Base-by-base conservation (phyloP, 331 rosid species). In the Arachis monticola region DNA sequence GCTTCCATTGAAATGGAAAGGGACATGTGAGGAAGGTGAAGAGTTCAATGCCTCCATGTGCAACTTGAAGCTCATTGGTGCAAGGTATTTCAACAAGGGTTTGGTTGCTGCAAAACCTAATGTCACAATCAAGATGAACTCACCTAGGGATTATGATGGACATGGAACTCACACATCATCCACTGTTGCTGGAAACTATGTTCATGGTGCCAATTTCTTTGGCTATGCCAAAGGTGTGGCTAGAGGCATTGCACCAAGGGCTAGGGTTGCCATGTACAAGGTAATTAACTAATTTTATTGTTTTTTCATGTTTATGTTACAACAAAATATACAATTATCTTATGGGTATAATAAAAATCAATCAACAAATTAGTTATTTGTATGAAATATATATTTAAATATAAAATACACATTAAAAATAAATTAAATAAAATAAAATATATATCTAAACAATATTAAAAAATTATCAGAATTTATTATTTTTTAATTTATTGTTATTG, bases 121-220 rank as follows among this genome's bases (percentile, higher is more conserved):
- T 5, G 45, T 69, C 35, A 64, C 2, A 7, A 51, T 77, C 10
- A 64, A 51, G 11, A 82, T 82, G 85, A 84, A 87, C 74, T 87
- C 87, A 0, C 80, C 85, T 6, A 80, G 88, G 64, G 87, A 82
- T 60, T 40, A 57, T 5, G 0, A 0, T 6, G 87, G 87, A 0
- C 87, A 84, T 44, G 87, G 91, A 1, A 82, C 85, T 9, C 87
- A 75, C 58, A 80, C 85, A 13, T 78, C 87, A 0, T 80, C 88
- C 30, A 82, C 85, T 6, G 79, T 74, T 31, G 85, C 77, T 0
- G 88, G 91, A 2, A 78, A 85, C 35, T 77, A 57, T 1, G 88
- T 69, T 0, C 14, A 60, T 1, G 85, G 73, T 1, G 82, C 83
- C 3, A 74, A 80, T 3, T 84, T 11, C 73, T 87, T 87, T 38